A percentile compares a stretch with the other conserved stretches of the same genome.
These are phyloP conservation scores for Groenewaldozyma auringiensis DNA, from an alignment of 1,139 yeast genomes.

Conservation along the genomic window DNA sequence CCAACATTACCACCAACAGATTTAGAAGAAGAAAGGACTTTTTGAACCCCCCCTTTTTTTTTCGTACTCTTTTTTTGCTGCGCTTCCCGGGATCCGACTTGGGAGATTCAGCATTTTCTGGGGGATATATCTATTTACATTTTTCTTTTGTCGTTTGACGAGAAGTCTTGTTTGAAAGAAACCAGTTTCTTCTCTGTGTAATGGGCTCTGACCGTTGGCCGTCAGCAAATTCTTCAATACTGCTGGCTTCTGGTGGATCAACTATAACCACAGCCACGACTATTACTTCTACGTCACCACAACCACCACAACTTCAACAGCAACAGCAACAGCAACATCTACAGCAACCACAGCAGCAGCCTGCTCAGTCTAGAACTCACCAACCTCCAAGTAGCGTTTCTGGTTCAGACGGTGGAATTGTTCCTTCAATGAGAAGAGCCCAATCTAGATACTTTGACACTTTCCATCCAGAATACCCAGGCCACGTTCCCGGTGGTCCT, in stretches of 20 bases:
- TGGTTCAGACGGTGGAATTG: neutral
- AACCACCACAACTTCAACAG: neutral
- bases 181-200: no score
- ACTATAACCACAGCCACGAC: neutral
- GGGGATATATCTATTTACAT: no score
- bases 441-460: slow-evolving; percentile 24
- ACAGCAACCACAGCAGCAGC: slow-evolving; percentile 3
- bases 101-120: no score
- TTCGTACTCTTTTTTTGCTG: no score
- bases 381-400: slow-evolving; percentile 1
- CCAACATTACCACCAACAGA: neutral
- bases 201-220: neutral
- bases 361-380: neutral
- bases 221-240: neutral
- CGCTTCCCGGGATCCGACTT: no score
- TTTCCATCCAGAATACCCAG: slow-evolving; percentile 9
- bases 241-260: slow-evolving; percentile 1
- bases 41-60: slow-evolving; percentile 2
- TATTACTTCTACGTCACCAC: neutral
- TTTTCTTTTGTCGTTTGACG: no score
- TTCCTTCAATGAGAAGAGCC: slow-evolving; percentile 13
- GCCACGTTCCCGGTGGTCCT: neutral
- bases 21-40: neutral
- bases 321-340: slow-evolving; percentile 2
- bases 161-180: no score